Conservation (phyloP, 345 rosid genomes). For the Gossypioides kirkii region DNA sequence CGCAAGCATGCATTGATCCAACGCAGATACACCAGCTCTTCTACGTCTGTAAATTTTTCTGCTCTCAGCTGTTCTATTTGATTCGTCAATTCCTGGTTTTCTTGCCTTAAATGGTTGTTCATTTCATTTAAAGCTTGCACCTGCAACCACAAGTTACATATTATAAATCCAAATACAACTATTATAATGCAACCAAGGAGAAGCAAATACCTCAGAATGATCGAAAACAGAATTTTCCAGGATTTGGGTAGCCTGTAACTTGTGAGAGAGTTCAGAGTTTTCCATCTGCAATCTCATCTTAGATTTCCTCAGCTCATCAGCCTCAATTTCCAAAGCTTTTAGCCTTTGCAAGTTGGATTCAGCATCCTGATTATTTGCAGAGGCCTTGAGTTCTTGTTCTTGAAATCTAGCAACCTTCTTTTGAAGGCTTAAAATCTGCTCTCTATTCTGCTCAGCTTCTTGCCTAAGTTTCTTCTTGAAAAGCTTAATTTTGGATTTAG, state of each 20-base stretch:
- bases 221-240: slow-evolving; percentile 53
- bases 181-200: neutral
- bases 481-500: slow-evolving; percentile 47
- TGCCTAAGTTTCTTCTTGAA: slow-evolving; percentile 62
- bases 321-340: slow-evolving; percentile 54
- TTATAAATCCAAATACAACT: slow-evolving; percentile 5
- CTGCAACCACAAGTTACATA: slow-evolving; percentile 30
- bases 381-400: slow-evolving; percentile 47
- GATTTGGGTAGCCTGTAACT: slow-evolving; percentile 56
- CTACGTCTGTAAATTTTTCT: slow-evolving; percentile 61
- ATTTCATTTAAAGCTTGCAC: slow-evolving; percentile 45
- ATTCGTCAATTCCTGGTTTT: slow-evolving; percentile 49
- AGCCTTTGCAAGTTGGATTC: slow-evolving; percentile 44
- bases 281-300: slow-evolving; percentile 54
- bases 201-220: slow-evolving; percentile 48
- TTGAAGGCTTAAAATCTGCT: slow-evolving; percentile 58
- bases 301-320: slow-evolving; percentile 56
- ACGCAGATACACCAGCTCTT: slow-evolving; percentile 75
- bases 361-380: slow-evolving; percentile 26
- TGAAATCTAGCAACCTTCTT: slow-evolving; percentile 57
- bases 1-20: slow-evolving; percentile 95
- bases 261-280: slow-evolving; percentile 48
- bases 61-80: slow-evolving; percentile 64
- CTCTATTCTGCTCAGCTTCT: slow-evolving; percentile 66
- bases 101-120: slow-evolving; percentile 35